Evolutionary conservation across 2,329 filamentous ascomycete genomes (phyloP).

Genomic region (Teratosphaeria pseudoeucalypti): DNA sequence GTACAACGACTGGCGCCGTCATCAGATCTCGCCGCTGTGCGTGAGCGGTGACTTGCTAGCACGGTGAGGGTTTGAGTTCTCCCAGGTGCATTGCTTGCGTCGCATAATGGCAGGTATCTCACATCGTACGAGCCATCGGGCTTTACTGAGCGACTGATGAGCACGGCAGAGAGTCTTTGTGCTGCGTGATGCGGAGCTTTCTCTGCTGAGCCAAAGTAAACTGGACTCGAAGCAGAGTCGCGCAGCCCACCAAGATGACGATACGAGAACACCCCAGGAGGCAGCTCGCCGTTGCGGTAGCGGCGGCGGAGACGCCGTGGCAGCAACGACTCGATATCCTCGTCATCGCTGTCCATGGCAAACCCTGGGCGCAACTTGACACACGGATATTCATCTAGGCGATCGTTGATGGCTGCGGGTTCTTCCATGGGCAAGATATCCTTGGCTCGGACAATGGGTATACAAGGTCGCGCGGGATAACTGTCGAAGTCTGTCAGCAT

Average conservation of each 20-base stretch:
- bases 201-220: neutral
- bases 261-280: too few relatives aligned
- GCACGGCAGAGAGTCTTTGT: conserved; percentile 9
- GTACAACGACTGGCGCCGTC: neutral
- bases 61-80: conserved; percentile 10
- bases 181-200: neutral
- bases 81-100: conserved; percentile 1
- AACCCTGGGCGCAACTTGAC: neutral
- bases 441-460: conserved; percentile 9
- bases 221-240: neutral
- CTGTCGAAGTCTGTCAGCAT: neutral
- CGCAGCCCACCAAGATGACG: too few relatives aligned
- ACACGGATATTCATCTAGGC: neutral
- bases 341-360: neutral
- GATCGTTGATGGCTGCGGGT: neutral
- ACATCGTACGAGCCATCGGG: neutral
- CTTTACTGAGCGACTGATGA: conserved; percentile 8
- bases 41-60: conserved; percentile 10
- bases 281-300: too few relatives aligned
- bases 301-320: neutral
- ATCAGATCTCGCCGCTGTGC: conserved; percentile 2
- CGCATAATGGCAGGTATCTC: conserved; percentile 13
- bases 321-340: neutral
- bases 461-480: neutral
- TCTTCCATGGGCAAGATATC: conserved; percentile 10